Evolutionary conservation across 1,284 basidiomycete species (phyloP).

Genomic region (Mycena sp.): DNA sequence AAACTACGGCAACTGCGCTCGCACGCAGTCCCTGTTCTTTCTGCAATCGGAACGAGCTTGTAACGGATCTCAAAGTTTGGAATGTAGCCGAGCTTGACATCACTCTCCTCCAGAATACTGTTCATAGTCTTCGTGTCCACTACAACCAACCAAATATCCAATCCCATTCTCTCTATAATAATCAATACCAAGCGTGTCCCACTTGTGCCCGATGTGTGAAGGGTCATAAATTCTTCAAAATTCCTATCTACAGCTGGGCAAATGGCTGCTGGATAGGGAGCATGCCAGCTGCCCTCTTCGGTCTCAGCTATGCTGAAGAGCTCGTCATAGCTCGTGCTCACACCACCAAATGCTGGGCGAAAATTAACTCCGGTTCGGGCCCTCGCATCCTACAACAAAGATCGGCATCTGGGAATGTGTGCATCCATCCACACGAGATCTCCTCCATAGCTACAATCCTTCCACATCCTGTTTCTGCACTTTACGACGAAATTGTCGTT

Average conservation of each 20-base stretch:
- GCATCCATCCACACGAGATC: constrained; percentile 27
- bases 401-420: no score
- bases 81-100: neutral
- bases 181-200: neutral
- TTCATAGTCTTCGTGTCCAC: neutral
- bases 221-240: neutral
- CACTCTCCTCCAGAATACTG: neutral
- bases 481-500: constrained; percentile 22
- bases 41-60: neutral
- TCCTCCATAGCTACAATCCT: neutral
- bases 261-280: constrained; percentile 24
- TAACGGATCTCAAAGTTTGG: neutral
- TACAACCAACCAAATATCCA: neutral
- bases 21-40: constrained; percentile 3
- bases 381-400: neutral
- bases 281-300: constrained; percentile 12
- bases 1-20: no score
- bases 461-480: constrained; percentile 6
- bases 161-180: neutral
- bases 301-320: constrained; percentile 22
- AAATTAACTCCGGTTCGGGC: constrained; percentile 1
- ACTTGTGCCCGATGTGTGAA: neutral
- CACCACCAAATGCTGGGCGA: constrained; percentile 20
- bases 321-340: constrained; percentile 20
- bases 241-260: neutral